Evolutionary conservation across 2,329 filamentous ascomycete genomes (phyloP).

Genomic region (Penicillium sp.): DNA sequence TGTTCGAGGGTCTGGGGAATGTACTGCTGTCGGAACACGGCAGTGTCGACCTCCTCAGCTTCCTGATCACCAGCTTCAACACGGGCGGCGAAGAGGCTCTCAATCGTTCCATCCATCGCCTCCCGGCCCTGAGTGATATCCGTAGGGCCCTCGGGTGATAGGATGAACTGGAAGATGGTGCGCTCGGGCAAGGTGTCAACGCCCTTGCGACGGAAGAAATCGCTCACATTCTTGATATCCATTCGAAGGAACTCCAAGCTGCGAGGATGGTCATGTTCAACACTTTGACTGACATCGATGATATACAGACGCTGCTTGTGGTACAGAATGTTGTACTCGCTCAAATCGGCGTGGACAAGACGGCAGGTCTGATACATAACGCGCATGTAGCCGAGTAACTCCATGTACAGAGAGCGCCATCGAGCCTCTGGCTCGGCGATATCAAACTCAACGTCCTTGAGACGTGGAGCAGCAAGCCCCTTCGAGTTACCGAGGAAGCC

Average conservation of each 20-base stretch:
- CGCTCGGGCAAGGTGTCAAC: conserved; percentile 80
- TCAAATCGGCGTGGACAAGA: conserved; percentile 93
- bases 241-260: conserved; percentile 93
- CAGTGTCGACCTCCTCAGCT: conserved; percentile 69
- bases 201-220: conserved; percentile 86
- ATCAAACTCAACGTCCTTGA: conserved; percentile 79
- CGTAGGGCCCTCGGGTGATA: conserved; percentile 55
- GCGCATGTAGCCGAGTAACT: conserved; percentile 85
- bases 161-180: conserved; percentile 82
- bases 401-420: conserved; percentile 78
- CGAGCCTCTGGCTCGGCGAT: conserved; percentile 68
- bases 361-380: conserved; percentile 89
- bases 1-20: conserved; percentile 95
- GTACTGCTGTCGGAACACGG: conserved; percentile 94
- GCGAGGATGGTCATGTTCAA: conserved; percentile 93
- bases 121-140: conserved; percentile 45
- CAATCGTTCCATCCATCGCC: conserved; percentile 62
- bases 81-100: conserved; percentile 65
- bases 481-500: conserved; percentile 84
- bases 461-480: conserved; percentile 82
- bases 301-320: conserved; percentile 80
- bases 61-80: conserved; percentile 52
- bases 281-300: conserved; percentile 96
- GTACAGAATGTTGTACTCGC: conserved; percentile 97
- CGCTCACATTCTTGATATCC: conserved; percentile 96